Conservation (phyloP, 176 grass and related monocot species). For the Olyra latifolia region DNA sequence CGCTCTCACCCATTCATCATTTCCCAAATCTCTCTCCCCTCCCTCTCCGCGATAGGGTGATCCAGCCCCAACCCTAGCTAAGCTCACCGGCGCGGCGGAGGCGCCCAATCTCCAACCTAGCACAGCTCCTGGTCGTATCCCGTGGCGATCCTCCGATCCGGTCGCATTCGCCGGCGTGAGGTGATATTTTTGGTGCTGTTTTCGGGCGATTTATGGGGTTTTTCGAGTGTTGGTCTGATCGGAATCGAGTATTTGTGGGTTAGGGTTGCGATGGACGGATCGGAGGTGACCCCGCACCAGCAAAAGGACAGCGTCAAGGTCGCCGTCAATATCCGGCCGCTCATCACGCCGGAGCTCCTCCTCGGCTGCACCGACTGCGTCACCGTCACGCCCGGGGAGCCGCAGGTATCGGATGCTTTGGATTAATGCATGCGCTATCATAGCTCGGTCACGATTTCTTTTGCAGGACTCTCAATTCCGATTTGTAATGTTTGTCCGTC, state of each 20-base stretch:
- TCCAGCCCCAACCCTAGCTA: conserved; percentile 31
- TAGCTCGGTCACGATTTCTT: neutral
- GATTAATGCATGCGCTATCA: neutral
- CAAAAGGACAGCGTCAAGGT: conserved; percentile 86
- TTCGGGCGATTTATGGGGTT: neutral
- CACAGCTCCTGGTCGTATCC: neutral
- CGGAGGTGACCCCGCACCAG: conserved; percentile 41
- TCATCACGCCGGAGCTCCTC: conserved; percentile 85
- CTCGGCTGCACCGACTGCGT: conserved; percentile 82
- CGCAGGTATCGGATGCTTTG: conserved; percentile 57
- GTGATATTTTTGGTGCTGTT: neutral
- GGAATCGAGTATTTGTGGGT: neutral
- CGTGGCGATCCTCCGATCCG: neutral
- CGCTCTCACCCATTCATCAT: conserved; percentile 26
- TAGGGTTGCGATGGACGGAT: conserved; percentile 51
- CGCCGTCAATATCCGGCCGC: conserved; percentile 85
- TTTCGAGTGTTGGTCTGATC: neutral
- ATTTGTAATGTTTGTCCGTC: neutral
- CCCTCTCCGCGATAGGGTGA: conserved; percentile 3
- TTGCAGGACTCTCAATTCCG: neutral
- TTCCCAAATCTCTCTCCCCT: neutral
- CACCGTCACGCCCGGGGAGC: conserved; percentile 67
- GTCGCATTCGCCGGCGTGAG: neutral
- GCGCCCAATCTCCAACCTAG: neutral
- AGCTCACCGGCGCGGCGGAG: neutral